Base-by-base conservation (phyloP, 179 eudicot genomes). In the Camellia oleifera region DNA sequence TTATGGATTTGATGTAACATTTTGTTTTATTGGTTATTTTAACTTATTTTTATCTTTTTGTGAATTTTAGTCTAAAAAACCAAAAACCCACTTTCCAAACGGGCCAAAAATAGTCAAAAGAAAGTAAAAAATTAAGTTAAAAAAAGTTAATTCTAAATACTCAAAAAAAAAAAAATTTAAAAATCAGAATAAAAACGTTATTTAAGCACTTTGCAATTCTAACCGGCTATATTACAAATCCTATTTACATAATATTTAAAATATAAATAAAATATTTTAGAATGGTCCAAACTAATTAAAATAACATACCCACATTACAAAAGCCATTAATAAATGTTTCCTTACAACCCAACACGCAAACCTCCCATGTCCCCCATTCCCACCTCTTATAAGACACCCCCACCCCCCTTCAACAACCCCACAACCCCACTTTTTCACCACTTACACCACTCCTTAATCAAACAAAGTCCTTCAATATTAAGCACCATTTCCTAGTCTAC, bases 401-500 rank as follows among this genome's bases (percentile, higher is more conserved):
- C 73, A 20, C 50, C 18, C 80, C 78, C 80, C 75, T 65, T 69
- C 80, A 77, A 18, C 20, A 20, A 18, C 58, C 26, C 62, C 78
- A 58, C 46, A 64, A 52, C 78, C 79, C 80, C 61, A 70, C 76
- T 23, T 66, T 72, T 66, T 48, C 52, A 48, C 81, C 81, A 68
- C 84, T 82, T 77, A 48, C 78, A 66, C 80, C 67, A 72, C 61
- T 40, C 70, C 78, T 70, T 23, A 8, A 57, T 50, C 20, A 53
- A 62, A 75, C 20, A 56, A 75, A 66, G 1, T 23, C 74, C 65
- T 74, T 69, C 74, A 62, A 32, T 71, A 61, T 7, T 81, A 62
- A 61, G 81, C 95, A 89, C 87, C 91, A 82, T 88, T 90, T 91
- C 84, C 97, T 86, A 94, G 90, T 89, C 67, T 77, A 72, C 91